Base-by-base conservation (phyloP, 1,284 basidiomycete species). In the Cryptococcus sp. region DNA sequence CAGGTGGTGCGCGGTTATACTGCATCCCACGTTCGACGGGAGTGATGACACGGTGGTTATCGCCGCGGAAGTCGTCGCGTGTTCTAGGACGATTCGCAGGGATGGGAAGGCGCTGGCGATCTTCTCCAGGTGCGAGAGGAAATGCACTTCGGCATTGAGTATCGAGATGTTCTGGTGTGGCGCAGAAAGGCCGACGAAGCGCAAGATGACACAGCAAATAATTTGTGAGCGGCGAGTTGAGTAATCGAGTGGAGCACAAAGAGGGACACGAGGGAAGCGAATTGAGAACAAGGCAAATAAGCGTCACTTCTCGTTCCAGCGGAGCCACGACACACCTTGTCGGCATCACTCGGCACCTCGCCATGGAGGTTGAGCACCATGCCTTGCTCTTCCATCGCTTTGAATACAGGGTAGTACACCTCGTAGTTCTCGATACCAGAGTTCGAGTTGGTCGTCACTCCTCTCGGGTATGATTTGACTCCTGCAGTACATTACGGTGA, bases 301-400 rank as follows among this genome's bases (percentile, higher is more conserved):
- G 38, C 15, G 16, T 17, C 13, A 49, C 17, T 20, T 7, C 30
- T 2, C 7, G 30, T 4, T 10, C 30, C 30, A 35, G 13, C 30
- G 30, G 5, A 35, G 30, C 7, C 30, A 13, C 30, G 10, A 78
- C 86, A 72, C 71, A 90, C 92, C 54, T 87, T 85, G 30, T 83
- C 80, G 4, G 88, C 78, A 71, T 95, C 89, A n/a, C 91, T 94
- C 4, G 96, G 95, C 23, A 99, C 86, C 80, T 99, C 96, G 23
- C 96, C 96, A 70, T 99, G 96, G 47, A 99, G 83, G 80, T 99
- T 99, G 49, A 99, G 84, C 19, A 99, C 92, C 86, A 99, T 88
- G 68, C 87, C 89, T 46, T 87, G 87, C 75, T 91, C 86, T 80
- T 99, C 86, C 95, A 99, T 98, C 41, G 88, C 91, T 71, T 87